Base-by-base conservation (phyloP, 352 stramenopile genomes). In the Hyphochytrium catenoides region DNA sequence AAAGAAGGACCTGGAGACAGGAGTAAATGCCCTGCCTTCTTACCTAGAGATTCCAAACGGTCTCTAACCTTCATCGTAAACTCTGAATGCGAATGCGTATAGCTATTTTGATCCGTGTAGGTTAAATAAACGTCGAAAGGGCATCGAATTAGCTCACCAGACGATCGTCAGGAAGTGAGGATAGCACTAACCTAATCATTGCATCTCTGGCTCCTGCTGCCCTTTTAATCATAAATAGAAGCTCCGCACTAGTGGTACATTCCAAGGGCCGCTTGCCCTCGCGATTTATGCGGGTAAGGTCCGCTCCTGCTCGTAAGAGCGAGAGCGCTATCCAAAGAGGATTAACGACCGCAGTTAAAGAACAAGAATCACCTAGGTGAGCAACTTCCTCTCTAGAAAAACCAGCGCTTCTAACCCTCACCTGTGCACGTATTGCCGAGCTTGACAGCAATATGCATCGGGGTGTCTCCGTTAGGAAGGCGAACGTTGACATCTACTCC, bases 171-270 rank as follows among this genome's bases (percentile, higher is more conserved):
- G n/a, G n/a, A n/a, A n/a, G n/a, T n/a, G n/a, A n/a, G n/a, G n/a
- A n/a, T n/a, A n/a, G n/a, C n/a, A n/a, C n/a, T n/a, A n/a, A n/a
- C n/a, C n/a, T 82, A 44, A 82, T 79, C 68, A 82, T 79, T 7
- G 78, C 68, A 22, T 82, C 68, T 0, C 68, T 61, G 20, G 72
- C 56, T 0, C 68, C 68, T 0, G 65, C 68, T n/a, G 65, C 66
- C 11, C 51, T 61, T 46, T 82, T 82, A 29, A 82, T 63, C 19
- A 69, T 66, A 23, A 71, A 82, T n/a, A 71, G 50, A 4, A 82
- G 50, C 32, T 59, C 59, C 3, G 68, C 79, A 4, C 62, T 73
- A 3, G 59, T 76, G 0, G 68, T 77, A 30, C 65, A 79, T 43
- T 82, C 68, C 8, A 82, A 36, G 4, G 68, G 62, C 5, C 68